These are phyloP conservation scores for Fomitopsis palustris DNA, from an alignment of 1,284 basidiomycete genomes.

Conservation along the genomic window DNA sequence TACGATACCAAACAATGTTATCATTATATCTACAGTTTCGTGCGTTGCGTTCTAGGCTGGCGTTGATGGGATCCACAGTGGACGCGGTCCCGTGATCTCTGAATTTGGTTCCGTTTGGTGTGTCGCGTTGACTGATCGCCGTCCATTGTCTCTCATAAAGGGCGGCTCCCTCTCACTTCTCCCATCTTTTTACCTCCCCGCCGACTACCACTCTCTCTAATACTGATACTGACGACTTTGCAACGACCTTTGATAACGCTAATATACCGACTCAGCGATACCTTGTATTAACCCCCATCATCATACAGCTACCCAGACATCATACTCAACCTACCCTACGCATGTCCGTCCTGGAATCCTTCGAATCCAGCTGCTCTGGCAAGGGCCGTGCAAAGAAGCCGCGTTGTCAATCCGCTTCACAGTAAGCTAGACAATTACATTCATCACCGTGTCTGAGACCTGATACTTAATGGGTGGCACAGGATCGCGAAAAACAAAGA, in stretches of 20 bases:
- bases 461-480: background rate
- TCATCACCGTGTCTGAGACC: background rate
- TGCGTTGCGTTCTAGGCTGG: no score
- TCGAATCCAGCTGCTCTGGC: background rate
- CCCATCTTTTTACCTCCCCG: background rate
- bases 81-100: background rate
- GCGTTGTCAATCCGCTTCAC: slow-evolving; percentile 23
- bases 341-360: slow-evolving; percentile 3
- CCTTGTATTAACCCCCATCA: background rate
- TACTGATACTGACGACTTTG: background rate
- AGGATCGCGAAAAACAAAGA: slow-evolving; percentile 31
- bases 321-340: background rate
- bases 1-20: background rate
- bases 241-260: background rate
- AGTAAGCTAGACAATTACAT: slow-evolving; percentile 15
- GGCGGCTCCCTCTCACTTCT: background rate
- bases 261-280: background rate
- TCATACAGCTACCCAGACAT: background rate
- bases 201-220: background rate
- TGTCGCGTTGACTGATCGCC: background rate
- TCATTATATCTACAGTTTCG: background rate
- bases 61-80: no score
- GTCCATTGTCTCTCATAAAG: background rate
- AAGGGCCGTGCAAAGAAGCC: slow-evolving; percentile 6
- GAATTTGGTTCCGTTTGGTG: background rate